Conservation (phyloP, 768 basidiomycete species). For the Lyophyllum shimeji region DNA sequence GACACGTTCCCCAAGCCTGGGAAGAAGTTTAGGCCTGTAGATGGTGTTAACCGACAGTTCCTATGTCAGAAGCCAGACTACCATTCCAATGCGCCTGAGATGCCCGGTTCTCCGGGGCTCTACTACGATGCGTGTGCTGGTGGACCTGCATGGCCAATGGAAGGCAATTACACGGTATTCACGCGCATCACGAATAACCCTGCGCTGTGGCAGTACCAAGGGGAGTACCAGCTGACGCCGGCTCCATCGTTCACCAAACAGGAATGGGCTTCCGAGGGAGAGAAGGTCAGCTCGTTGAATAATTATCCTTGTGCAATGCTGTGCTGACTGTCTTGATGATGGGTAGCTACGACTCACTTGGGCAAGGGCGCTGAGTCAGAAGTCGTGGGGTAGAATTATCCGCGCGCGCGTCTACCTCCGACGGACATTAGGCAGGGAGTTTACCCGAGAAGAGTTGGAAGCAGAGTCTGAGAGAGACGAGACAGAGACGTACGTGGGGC, state of each 20-base stretch:
- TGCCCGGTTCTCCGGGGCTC: constrained; percentile 30
- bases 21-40: constrained; percentile 14
- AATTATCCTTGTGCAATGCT: neutral
- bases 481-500: constrained; percentile 3
- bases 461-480: neutral
- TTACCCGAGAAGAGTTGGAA: constrained; percentile 24
- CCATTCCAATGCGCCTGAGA: constrained; percentile 27
- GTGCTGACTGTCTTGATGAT: neutral
- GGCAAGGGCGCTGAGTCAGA: constrained; percentile 24
- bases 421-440: constrained; percentile 19
- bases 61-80: constrained; percentile 25
- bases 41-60: constrained; percentile 25
- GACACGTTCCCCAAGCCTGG: constrained; percentile 13
- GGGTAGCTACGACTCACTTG: constrained; percentile 17
- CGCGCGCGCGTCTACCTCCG: constrained; percentile 29
- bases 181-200: constrained; percentile 29
- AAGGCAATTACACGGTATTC: constrained; percentile 29
- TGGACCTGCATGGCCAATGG: neutral
- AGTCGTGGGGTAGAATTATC: constrained; percentile 25
- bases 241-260: constrained; percentile 36
- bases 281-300: neutral
- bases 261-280: constrained; percentile 22
- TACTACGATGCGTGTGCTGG: no score
- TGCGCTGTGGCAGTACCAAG: constrained; percentile 33
- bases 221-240: constrained; percentile 30